Conservation (phyloP, 2,329 filamentous ascomycete genomes). For the Thielaviopsis punctulata region DNA sequence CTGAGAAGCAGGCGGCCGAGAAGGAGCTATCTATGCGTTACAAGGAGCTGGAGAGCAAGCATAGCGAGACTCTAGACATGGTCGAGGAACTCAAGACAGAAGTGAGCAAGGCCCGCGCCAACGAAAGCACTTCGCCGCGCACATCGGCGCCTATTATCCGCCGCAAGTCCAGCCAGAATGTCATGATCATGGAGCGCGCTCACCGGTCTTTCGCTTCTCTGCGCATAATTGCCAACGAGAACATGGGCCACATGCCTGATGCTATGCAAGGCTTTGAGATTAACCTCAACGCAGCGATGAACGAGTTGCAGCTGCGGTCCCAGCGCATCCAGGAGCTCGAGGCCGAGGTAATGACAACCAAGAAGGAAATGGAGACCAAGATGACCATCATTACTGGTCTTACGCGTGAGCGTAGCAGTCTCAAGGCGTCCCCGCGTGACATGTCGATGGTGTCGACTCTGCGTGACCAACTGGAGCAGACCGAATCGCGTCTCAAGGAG, state of each 20-base stretch:
- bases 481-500: constrained; percentile 59
- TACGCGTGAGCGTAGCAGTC: constrained; percentile 78
- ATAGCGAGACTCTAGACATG: constrained; percentile 65
- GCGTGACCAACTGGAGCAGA: constrained; percentile 74
- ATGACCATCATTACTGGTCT: constrained; percentile 89
- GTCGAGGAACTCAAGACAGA: constrained; percentile 86
- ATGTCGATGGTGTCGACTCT: constrained; percentile 79
- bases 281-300: constrained; percentile 80
- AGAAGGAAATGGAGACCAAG: constrained; percentile 95
- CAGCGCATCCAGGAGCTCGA: constrained; percentile 85
- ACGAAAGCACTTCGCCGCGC: constrained; percentile 42
- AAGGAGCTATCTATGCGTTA: constrained; percentile 60
- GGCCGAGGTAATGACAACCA: constrained; percentile 61
- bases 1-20: constrained; percentile 62
- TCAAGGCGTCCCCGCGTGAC: constrained; percentile 71
- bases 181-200: constrained; percentile 75
- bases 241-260: constrained; percentile 68
- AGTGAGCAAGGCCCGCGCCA: constrained; percentile 56
- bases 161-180: constrained; percentile 79
- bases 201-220: constrained; percentile 82
- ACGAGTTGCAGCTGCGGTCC: constrained; percentile 71
- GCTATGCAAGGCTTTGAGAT: constrained; percentile 83
- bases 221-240: constrained; percentile 72
- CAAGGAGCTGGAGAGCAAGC: constrained; percentile 63
- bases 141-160: constrained; percentile 65